Evolutionary conservation across 164 flowering plant genomes (phyloP).

Genomic region (Dillenia turbinata): DNA sequence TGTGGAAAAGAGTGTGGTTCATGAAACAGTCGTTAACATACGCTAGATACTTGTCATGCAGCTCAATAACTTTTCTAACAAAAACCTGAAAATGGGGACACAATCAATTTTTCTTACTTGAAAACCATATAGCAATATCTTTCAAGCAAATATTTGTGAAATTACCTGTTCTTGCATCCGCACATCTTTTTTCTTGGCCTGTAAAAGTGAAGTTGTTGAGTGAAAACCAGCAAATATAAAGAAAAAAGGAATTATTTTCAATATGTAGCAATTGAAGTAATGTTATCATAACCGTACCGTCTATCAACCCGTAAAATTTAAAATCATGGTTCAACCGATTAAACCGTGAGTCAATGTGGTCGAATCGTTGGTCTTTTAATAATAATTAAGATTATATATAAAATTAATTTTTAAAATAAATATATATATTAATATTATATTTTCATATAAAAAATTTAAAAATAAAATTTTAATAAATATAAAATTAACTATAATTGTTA

Average conservation of each 20-base stretch:
- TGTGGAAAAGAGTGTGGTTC: constrained; percentile 86
- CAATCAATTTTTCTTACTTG: constrained; percentile 5
- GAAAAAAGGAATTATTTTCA: background rate
- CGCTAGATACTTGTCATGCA: constrained; percentile 87
- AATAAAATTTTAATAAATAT: no score
- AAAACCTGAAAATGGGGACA: constrained; percentile 50
- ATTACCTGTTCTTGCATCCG: constrained; percentile 86
- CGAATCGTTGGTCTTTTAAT: no score
- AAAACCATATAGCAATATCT: background rate
- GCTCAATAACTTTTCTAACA: constrained; percentile 86
- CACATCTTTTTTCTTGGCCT: constrained; percentile 85
- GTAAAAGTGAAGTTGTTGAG: constrained; percentile 7
- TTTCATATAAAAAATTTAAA: no score
- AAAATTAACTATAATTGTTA: no score
- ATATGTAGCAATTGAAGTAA: no score
- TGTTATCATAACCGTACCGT: no score
- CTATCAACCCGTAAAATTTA: no score
- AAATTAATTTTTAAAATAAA: no score
- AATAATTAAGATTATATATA: no score
- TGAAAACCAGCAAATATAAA: background rate
- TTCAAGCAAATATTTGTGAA: background rate
- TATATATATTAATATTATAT: no score
- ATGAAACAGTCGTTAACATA: constrained; percentile 75
- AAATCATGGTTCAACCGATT: no score
- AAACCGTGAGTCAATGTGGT: no score